phyloP scores from a whole-genome alignment of 139 green algal species.

The Diplosphaera chodatii region DNA sequence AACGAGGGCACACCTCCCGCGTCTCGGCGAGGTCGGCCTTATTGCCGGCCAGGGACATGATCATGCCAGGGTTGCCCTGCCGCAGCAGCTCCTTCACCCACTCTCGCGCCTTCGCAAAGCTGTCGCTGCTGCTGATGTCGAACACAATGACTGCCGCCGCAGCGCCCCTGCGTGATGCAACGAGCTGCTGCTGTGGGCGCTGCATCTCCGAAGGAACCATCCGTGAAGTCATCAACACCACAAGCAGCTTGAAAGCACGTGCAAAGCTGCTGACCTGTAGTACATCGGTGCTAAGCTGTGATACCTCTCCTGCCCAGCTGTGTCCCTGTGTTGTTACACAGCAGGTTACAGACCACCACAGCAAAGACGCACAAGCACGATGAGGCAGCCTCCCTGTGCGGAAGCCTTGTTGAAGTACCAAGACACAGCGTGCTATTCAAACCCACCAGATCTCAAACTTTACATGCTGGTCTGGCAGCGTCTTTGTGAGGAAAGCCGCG shows the following conservation, averaged over 20 bases:
- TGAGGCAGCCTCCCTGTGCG: too few species aligned
- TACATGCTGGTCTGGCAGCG: constrained; percentile 85
- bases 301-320: constrained; percentile 96
- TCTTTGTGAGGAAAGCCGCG: constrained; percentile 97
- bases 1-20: constrained; percentile 48
- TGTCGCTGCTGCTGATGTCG: constrained; percentile 76
- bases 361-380: background rate
- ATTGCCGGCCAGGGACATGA: constrained; percentile 97
- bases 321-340: constrained; percentile 66
- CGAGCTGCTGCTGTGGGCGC: too few species aligned
- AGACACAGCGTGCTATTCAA: too few species aligned
- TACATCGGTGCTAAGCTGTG: constrained; percentile 99
- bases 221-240: too few species aligned
- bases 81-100: constrained; percentile 84
- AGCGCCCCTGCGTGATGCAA: constrained; percentile 57
- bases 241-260: background rate
- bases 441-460: constrained; percentile 99
- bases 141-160: constrained; percentile 92
- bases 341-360: too few species aligned
- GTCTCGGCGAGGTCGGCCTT: constrained; percentile 84
- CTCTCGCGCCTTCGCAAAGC: constrained; percentile 88
- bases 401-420: too few species aligned
- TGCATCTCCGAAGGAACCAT: too few species aligned
- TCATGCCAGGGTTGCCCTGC: constrained; percentile 82
- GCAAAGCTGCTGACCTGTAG: constrained; percentile 80